Evolutionary conservation across 768 basidiomycete genomes (phyloP).

Genomic region (Heimioporus sp.): DNA sequence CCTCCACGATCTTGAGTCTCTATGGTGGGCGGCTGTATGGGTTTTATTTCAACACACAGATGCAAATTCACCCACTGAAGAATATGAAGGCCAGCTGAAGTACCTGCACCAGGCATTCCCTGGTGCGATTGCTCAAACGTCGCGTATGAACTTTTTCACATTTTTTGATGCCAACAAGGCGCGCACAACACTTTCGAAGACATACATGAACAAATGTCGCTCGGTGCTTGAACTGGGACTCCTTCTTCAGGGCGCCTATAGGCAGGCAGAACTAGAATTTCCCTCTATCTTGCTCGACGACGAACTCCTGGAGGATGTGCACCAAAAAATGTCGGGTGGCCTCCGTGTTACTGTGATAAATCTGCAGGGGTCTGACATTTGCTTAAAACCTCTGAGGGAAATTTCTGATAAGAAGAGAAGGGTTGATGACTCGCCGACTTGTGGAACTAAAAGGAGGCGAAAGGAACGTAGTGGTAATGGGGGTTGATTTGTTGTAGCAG

Average conservation of each 20-base stretch:
- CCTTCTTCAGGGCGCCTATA: not conserved
- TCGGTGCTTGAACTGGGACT: not conserved
- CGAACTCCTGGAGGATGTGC: not conserved
- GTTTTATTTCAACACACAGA: conserved; percentile 1
- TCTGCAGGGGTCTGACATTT: too few species aligned
- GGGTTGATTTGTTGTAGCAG: too few species aligned
- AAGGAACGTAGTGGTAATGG: too few species aligned
- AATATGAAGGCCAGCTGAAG: not conserved
- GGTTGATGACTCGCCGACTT: too few species aligned
- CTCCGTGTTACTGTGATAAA: too few species aligned
- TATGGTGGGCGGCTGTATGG: conserved; percentile 12
- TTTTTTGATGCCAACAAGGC: not conserved
- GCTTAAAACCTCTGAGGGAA: too few species aligned
- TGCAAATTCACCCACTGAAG: not conserved
- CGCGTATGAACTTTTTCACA: not conserved
- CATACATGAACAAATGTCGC: not conserved
- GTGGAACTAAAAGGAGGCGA: too few species aligned
- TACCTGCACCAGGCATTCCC: not conserved
- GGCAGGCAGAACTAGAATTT: not conserved
- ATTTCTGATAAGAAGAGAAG: too few species aligned
- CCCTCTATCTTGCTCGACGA: not conserved
- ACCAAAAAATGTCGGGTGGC: too few species aligned
- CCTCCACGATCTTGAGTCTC: conserved; percentile 14
- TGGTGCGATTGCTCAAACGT: not conserved
- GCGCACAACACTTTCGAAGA: not conserved